Base-by-base conservation (phyloP, 2,329 filamentous ascomycete species). In the Blastomyces emzantsi region DNA sequence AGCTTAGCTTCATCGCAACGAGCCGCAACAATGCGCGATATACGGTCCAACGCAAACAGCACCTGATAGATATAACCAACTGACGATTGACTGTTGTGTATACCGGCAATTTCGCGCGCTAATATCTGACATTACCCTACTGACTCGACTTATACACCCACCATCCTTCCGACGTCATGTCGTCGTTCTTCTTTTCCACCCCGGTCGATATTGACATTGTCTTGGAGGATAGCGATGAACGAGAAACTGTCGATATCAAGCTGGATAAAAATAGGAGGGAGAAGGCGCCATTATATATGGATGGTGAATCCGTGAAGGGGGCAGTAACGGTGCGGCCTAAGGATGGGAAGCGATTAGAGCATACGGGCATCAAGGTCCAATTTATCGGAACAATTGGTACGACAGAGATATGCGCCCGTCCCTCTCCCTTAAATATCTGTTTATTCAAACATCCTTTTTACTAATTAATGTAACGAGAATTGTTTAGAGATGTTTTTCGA, bases 141-240 rank as follows among this genome's bases (percentile, higher is more conserved):
- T 15, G 13, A 36, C 17, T 3, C 19, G 17, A 22, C 19, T 28
- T 49, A 17, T 30, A 47, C 4, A 25, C 25, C 58, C 58, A 30
- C 8, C 2, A 7, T 43, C 36, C 43, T 8, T 33, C 56, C 36
- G 43, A 30, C 67, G 76, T 69, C 70, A 97, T 97, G 94, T 95
- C 94, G 70, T 96, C 96, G 81, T 95, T 96, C 81, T 96, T 96
- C 82, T 99, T 97, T 82, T 92, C 92, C 70, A 97, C 93, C 65
- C 94, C 94, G 62, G 90, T 99, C 78, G 94, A 99, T 79, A 99
- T 99, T 80, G 94, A 99, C 81, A 89, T 99, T 74, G 92, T 97
- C 72, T 90, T 99, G 71, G 91, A 97, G 73, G 91, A 97, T 79
- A 87, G 87, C 76, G 94, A 97, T 79, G 90, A 96, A 72, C 89